Evolutionary conservation across 768 basidiomycete genomes (phyloP), one percentile per base, ranked within the genome.

Genomic region (Exsudoporus frostii): DNA sequence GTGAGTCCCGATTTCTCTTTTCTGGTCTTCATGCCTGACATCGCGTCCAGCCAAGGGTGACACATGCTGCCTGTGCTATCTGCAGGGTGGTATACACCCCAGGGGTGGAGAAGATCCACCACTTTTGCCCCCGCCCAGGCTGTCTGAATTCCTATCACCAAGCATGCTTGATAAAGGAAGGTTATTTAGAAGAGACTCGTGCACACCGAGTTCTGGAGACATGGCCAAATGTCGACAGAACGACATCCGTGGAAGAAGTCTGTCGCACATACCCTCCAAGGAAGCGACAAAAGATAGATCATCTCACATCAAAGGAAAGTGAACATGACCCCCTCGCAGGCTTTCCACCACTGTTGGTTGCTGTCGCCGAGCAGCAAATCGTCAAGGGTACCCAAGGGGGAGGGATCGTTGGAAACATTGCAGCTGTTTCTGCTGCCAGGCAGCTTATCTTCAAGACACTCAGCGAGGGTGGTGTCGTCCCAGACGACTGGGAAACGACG

Each of bases 41-140:
- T 24, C 37, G 10, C 27, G 13, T 47, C 34, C 34, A 84, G 80
- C 80, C 79, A 13, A 76, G 73, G 57, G 76, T 72, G 0, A 63
- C 69, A 0, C 45, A 60, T 0, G 43, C 47, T 13, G 71, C 75
- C 0, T 85, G 84, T 49, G 11, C 37, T 9, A 57, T 73, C 4
- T 86, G 84, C 66, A 56, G 55, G 13, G 38, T 64, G 4, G 75
- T 78, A 0, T 86, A 85, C 57, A 69, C 69, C 27, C 79, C 82
- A 0, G 71, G 77, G 59, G 70, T 38, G 22, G 61, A 37, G 43
- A 63, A 24, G 50, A 60, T 79, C 7, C 81, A 80, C 68, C 80
- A 85, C 48, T 82, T 82, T 48, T 86, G 84, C 58, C 81, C 83
- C 0, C 76, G 79, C 0, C 79, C 77, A 0, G 49, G 56, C 0